Conservation (phyloP, 2,329 filamentous ascomycete genomes). For the Fusarium aywerte region DNA sequence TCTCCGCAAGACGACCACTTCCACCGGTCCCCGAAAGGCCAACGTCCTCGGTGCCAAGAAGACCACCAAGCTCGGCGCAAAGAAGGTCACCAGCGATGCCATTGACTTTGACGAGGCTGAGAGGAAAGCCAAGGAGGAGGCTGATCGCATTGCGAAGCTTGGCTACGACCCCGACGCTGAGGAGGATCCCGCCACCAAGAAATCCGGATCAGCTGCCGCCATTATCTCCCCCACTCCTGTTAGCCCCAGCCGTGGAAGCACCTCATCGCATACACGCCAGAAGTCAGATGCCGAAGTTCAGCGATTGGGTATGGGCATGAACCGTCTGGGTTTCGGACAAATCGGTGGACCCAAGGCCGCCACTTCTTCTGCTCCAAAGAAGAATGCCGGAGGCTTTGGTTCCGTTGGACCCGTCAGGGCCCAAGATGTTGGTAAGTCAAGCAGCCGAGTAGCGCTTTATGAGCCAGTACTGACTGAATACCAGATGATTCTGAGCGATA, state of each 20-base stretch:
- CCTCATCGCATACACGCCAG: slow-evolving; percentile 66
- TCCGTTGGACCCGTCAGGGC: slow-evolving; percentile 81
- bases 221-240: slow-evolving; percentile 80
- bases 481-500: slow-evolving; percentile 82
- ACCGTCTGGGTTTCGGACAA: slow-evolving; percentile 88
- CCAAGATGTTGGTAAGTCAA: slow-evolving; percentile 69
- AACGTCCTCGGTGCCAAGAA: slow-evolving; percentile 91
- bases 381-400: slow-evolving; percentile 87
- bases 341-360: slow-evolving; percentile 73
- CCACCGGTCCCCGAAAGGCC: slow-evolving; percentile 77
- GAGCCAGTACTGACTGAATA: slow-evolving; percentile 13
- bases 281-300: slow-evolving; percentile 84
- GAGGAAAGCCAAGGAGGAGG: slow-evolving; percentile 96
- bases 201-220: slow-evolving; percentile 65
- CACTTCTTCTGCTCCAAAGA: slow-evolving; percentile 66
- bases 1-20: slow-evolving; percentile 78
- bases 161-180: slow-evolving; percentile 96
- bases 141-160: slow-evolving; percentile 92
- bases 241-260: slow-evolving; percentile 69
- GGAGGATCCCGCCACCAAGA: slow-evolving; percentile 61
- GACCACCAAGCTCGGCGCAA: slow-evolving; percentile 84
- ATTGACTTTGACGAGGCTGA: slow-evolving; percentile 99
- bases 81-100: slow-evolving; percentile 83
- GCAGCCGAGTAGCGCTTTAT: not conserved
- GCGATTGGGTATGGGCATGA: slow-evolving; percentile 88